Base-by-base conservation (phyloP, 805 yeast genomes). In the Candida cerambycidarum region DNA sequence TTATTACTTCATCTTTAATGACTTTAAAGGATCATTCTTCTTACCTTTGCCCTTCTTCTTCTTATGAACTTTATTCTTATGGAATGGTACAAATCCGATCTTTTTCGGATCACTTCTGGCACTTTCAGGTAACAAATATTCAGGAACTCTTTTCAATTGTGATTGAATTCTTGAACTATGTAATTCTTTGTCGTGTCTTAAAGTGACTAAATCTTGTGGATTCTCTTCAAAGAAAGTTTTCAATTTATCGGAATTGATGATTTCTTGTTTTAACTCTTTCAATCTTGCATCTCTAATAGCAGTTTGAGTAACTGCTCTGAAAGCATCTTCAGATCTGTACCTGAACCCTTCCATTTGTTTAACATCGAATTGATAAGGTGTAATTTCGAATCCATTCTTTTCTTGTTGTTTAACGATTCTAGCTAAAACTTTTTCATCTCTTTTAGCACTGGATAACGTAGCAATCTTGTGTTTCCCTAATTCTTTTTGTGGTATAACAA, bases 211-310 rank as follows among this genome's bases (percentile, higher is more conserved):
- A 65, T 93, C 99, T 58, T 88, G 95, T 6, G 99, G 99, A 59
- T 93, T 93, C 59, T 93, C 98, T 63, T 92, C 97, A 61, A 93
- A 93, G 66, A 89, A 96, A 58, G 97, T 78, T 65, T 89, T 89
- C 60, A 93, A 76, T 59, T 88, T 89, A 44, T 89, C 97, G 53
- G 95, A 86, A 33, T 92, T 80, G 48, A 93, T 70, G 61, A 93
- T 73, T 63, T 93, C 98, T 52, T 82, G 78, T 62, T 86, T 86
- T 62, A 92, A 75, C 59, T 93, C 99, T 61, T 81, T 85, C 44
- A 89, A 77, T 57, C 98, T 79, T 1, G 98, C 98, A 57, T 93
- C 97, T 64, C 97, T 81, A 18, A 93, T 80, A 0, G 96, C 86
- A 8, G 85, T 83, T 44, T 80, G 80, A 0, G 99, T 93, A 17